These are phyloP conservation scores for Cordyceps cateniannulata DNA, from an alignment of 2,329 filamentous ascomycete species.

Conservation along the genomic window DNA sequence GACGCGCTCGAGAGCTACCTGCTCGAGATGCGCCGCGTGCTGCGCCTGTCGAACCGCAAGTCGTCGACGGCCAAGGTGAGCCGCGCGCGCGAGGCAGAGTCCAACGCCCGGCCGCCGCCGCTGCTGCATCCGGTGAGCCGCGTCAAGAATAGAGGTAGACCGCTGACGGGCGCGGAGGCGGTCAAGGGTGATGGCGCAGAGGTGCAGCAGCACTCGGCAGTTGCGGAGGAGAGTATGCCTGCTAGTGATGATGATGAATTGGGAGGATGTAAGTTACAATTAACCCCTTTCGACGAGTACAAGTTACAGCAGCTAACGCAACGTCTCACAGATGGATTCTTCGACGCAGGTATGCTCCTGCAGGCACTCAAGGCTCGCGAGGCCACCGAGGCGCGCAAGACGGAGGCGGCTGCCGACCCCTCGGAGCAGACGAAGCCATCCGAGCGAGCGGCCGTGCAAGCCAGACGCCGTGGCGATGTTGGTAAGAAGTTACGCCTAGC, in stretches of 20 bases:
- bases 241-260: conserved; percentile 82
- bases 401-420: conserved; percentile 41
- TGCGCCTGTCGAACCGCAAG: conserved; percentile 58
- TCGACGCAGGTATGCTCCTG: conserved; percentile 90
- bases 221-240: conserved; percentile 60
- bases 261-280: conserved; percentile 72
- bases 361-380: conserved; percentile 72
- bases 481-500: conserved; percentile 60
- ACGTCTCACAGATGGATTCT: conserved; percentile 74
- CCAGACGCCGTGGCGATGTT: conserved; percentile 56
- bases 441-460: conserved; percentile 53
- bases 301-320: conserved; percentile 22
- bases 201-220: conserved; percentile 45
- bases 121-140: conserved; percentile 27
- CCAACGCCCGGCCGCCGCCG: conserved; percentile 24
- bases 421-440: conserved; percentile 45
- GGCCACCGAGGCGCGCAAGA: conserved; percentile 33
- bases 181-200: conserved; percentile 37
- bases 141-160: conserved; percentile 65
- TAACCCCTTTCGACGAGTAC: background rate
- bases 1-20: conserved; percentile 87
- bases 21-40: conserved; percentile 78
- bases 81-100: conserved; percentile 49
- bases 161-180: conserved; percentile 55
- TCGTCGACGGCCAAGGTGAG: conserved; percentile 37